A percentile compares a stretch with the other conserved stretches of the same genome.
These are phyloP conservation scores for Calamus simplicifolius DNA, from an alignment of 176 grass and related monocot genomes.

Conservation along the genomic window DNA sequence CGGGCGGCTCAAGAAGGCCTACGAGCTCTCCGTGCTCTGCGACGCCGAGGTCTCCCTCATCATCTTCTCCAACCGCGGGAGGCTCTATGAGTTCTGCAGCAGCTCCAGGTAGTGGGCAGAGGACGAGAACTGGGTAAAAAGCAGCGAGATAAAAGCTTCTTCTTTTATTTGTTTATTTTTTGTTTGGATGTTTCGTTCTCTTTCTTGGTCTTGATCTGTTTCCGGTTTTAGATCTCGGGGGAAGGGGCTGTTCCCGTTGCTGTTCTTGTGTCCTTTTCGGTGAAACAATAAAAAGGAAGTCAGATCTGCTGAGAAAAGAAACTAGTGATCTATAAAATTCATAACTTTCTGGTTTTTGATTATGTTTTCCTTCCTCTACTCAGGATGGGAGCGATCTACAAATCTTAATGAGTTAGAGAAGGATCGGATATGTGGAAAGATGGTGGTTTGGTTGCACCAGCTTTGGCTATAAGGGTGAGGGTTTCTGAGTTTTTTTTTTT, in stretches of 20 bases:
- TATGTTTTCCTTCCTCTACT: no score
- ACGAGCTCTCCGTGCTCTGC: slow-evolving; percentile 80
- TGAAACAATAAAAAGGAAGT: background rate
- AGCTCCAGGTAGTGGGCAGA: slow-evolving; percentile 30
- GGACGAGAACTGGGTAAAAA: no score
- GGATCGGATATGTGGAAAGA: background rate
- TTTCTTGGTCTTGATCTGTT: slow-evolving; percentile 2
- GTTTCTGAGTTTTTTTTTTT: no score
- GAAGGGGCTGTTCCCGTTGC: no score
- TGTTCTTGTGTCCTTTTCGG: slow-evolving; percentile 2
- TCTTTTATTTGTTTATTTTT: background rate
- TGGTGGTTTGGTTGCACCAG: background rate
- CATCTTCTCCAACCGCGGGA: slow-evolving; percentile 88
- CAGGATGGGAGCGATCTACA: no score
- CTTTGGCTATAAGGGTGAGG: background rate
- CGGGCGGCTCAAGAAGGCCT: slow-evolving; percentile 87
- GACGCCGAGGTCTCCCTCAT: slow-evolving; percentile 87
- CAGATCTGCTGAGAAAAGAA: no score
- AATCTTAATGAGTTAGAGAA: no score
- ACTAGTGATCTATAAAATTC: no score
- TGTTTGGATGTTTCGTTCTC: slow-evolving; percentile 1
- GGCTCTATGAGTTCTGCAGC: slow-evolving; percentile 92
- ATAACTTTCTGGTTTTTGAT: no score
- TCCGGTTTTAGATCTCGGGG: slow-evolving; percentile 6
- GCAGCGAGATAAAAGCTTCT: background rate